Percentiles rank a stretch among this genome's conserved stretches.
phyloP scores from a whole-genome alignment of 768 basidiomycete genomes.

The Macrolepiota dolichaula region DNA sequence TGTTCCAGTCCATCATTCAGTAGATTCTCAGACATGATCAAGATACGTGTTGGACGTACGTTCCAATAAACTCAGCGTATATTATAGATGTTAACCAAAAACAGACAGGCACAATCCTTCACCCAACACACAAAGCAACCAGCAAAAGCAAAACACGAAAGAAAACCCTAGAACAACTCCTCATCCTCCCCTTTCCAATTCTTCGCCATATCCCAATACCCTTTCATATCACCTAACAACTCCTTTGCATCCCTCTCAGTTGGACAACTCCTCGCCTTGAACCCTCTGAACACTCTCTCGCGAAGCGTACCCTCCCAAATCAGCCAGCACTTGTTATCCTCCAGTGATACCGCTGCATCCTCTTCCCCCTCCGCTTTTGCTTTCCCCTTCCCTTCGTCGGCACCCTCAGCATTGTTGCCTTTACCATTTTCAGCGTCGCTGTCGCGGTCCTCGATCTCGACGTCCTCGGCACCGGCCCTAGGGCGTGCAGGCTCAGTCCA shows the following conservation, averaged over 20 bases:
- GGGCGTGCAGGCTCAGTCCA: conserved; percentile 93
- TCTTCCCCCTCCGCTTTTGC: conserved; percentile 30
- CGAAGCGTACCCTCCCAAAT: conserved; percentile 92
- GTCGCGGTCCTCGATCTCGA: conserved; percentile 56
- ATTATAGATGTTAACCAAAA: neutral
- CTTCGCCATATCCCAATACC: conserved; percentile 95
- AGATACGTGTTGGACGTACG: too few species aligned
- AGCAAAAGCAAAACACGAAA: neutral
- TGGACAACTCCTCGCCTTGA: conserved; percentile 79
- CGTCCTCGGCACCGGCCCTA: conserved; percentile 61
- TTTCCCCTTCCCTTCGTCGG: conserved; percentile 22
- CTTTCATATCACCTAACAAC: conserved; percentile 74
- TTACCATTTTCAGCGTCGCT: conserved; percentile 31
- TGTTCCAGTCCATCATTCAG: too few species aligned
- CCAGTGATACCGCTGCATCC: conserved; percentile 50
- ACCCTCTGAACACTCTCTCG: conserved; percentile 76
- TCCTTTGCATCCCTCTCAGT: conserved; percentile 87
- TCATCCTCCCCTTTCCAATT: conserved; percentile 85
- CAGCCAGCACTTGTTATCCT: conserved; percentile 83
- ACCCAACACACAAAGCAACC: too few species aligned
- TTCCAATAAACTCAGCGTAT: too few species aligned
- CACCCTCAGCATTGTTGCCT: conserved; percentile 12
- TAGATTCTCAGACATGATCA: too few species aligned
- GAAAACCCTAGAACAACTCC: conserved; percentile 50
- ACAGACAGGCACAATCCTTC: neutral